phyloP scores from a whole-genome alignment of 2,329 filamentous ascomycete genomes.

The Neopestalotiopsis sp. region DNA sequence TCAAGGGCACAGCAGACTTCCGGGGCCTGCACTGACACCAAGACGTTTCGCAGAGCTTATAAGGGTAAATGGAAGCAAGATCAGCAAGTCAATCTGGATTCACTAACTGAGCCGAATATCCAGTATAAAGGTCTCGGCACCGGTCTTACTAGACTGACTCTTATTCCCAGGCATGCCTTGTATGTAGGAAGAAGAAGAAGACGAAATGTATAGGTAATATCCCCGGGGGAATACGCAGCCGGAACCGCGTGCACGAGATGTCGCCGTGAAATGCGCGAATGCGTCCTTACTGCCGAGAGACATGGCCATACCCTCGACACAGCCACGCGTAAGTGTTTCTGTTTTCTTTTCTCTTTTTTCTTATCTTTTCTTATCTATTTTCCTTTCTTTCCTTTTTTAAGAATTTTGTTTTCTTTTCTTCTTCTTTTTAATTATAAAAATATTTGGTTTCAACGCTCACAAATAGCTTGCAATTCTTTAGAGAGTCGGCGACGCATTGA shows the following conservation, averaged over 20 bases:
- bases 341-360: not conserved
- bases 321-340: not conserved
- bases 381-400: too few species aligned
- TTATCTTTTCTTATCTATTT: too few species aligned
- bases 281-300: slow-evolving; percentile 7
- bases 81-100: not conserved
- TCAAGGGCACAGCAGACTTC: not conserved
- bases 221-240: not conserved
- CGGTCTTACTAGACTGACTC: not conserved
- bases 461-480: too few species aligned
- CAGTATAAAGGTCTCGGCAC: not conserved
- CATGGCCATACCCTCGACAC: not conserved
- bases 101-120: not conserved
- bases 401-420: too few species aligned
- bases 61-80: not conserved
- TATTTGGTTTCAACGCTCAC: too few species aligned
- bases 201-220: slow-evolving; percentile 2
- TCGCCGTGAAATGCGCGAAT: slow-evolving; percentile 4
- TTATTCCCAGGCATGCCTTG: not conserved
- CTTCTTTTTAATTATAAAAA: too few species aligned
- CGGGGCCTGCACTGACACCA: not conserved
- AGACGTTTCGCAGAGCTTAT: not conserved
- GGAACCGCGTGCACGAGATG: not conserved
- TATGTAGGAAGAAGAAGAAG: slow-evolving; percentile 1
- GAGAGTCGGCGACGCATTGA: too few species aligned